Evolutionary conservation across 2,329 filamentous ascomycete genomes (phyloP).

Genomic region (Calonectria hongkongensis): DNA sequence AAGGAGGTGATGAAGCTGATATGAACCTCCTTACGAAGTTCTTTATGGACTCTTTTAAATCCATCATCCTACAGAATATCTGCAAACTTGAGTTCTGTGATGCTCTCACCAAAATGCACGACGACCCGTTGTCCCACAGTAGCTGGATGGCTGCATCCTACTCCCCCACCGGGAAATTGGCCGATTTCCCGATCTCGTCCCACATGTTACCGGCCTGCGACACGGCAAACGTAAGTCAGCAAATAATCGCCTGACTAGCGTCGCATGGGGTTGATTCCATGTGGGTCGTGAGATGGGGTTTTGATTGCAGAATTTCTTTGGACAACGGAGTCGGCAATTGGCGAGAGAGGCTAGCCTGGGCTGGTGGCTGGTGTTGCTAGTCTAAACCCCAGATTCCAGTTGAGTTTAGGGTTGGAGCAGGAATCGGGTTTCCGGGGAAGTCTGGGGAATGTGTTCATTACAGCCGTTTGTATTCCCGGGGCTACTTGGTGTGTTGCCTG

Average conservation of each 20-base stretch:
- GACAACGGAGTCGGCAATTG: conserved; percentile 31
- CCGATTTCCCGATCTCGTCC: conserved; percentile 38
- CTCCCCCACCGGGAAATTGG: conserved; percentile 28
- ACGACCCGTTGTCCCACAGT: conserved; percentile 20
- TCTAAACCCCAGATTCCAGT: conserved; percentile 32
- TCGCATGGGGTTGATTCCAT: conserved; percentile 12
- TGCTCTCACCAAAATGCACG: conserved; percentile 15
- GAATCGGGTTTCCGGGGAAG: conserved; percentile 35
- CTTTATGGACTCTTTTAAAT: conserved; percentile 25
- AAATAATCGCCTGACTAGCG: conserved; percentile 19
- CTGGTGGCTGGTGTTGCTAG: conserved; percentile 10
- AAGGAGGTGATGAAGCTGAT: neutral
- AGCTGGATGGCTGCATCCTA: neutral
- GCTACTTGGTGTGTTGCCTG: neutral
- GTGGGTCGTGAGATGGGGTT: conserved; percentile 6
- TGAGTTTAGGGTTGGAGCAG: neutral
- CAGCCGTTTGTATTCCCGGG: neutral
- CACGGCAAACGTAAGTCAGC: neutral
- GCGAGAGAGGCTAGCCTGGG: neutral
- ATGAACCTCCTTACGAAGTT: conserved; percentile 1
- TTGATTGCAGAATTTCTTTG: neutral
- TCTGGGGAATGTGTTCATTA: conserved; percentile 27
- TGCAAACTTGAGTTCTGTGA: neutral
- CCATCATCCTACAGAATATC: neutral
- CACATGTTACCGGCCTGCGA: neutral